Evolutionary conservation across 306 rosid genomes (phyloP).

Genomic region (Astragalus membranaceus): DNA sequence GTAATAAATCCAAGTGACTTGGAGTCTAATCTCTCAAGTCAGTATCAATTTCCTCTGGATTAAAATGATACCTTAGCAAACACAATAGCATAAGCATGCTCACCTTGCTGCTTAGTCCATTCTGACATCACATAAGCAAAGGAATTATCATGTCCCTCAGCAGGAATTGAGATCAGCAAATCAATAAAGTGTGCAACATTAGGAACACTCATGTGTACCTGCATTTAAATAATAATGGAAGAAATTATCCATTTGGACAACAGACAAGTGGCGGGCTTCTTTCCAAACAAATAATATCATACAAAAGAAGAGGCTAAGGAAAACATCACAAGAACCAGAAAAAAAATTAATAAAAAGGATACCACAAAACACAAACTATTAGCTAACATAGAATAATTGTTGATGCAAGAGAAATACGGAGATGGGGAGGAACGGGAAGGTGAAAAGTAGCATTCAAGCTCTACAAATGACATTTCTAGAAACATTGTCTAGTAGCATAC

Average conservation of each 20-base stretch:
- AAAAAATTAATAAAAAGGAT: neutral
- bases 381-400: neutral
- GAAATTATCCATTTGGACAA: neutral
- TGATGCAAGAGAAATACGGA: neutral
- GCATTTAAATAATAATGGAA: slow-evolving; percentile 18
- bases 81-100: slow-evolving; percentile 20
- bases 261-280: neutral
- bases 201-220: slow-evolving; percentile 93
- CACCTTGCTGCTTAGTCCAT: slow-evolving; percentile 94
- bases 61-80: neutral
- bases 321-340: neutral
- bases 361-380: neutral
- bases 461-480: neutral
- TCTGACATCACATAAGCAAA: slow-evolving; percentile 80
- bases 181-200: slow-evolving; percentile 81
- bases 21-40: neutral
- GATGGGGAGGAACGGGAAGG: neutral
- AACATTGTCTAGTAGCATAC: neutral
- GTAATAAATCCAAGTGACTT: neutral
- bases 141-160: slow-evolving; percentile 64
- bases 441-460: neutral
- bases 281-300: slow-evolving; percentile 1
- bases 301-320: neutral
- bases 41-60: neutral
- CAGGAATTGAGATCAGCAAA: slow-evolving; percentile 67